Evolutionary conservation across 2,329 filamentous ascomycete species (phyloP), one percentile per base, ranked within the genome.

Genomic region (Ophiostoma triangulosporum): DNA sequence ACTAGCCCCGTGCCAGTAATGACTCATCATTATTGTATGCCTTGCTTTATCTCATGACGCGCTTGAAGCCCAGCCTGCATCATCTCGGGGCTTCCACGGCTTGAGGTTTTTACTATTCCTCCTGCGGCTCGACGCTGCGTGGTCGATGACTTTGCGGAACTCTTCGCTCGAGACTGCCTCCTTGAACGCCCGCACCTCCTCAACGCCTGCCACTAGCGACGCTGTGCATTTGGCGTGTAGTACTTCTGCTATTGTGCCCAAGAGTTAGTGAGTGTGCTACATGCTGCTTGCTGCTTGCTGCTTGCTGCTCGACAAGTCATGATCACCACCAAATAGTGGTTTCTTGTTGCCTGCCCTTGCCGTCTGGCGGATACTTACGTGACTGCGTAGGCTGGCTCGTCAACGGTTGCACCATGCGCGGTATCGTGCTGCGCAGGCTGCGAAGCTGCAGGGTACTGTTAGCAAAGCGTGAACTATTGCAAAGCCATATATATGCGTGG

Each of bases 61-160:
- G 17, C 17, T 17, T 8, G 46, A 22, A 56, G 75, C 72, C 78
- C 80, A 84, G 57, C 78, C 70, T 2, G 80, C 77, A 54, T 83
- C 71, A 33, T 83, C 76, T 53, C 69, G 73, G 20, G 77, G 71
- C 48, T 70, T 72, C 80, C 80, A 83, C 2, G 74, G 72, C 59
- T 72, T 76, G 58, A 83, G 81, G 4, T 73, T 76, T 50, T 72
- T 69, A 0, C 77, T 74, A 43, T 80, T 75, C 36, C 74, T 71
- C 52, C 73, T 67, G 17, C 72, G 72, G 59, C 79, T 81, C 60
- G 74, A 71, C 38, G 65, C 69, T 1, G 73, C 77, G 54, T 75
- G 71, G 11, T 74, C 70, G 52, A 83, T 67, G 11, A 79, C 68
- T 51, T 71, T 71, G 45, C 68, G 69, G 56, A 66, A 75, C 45